phyloP scores from a whole-genome alignment of 306 rosid genomes.

The Echinosophora koreensis region DNA sequence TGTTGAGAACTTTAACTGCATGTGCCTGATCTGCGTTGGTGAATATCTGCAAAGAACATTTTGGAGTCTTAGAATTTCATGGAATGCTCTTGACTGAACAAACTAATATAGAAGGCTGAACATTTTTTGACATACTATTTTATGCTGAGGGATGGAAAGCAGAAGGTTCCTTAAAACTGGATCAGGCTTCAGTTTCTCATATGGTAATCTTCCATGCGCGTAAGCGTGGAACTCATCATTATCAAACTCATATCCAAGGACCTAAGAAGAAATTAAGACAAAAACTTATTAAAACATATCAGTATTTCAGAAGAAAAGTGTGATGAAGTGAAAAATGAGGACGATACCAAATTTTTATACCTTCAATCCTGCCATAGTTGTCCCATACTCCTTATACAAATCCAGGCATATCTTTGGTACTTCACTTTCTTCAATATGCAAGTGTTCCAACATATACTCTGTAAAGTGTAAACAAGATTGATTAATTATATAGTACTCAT shows the following conservation, averaged over 20 bases:
- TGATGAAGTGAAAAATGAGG: slow-evolving; percentile 3
- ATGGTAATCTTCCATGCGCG: slow-evolving; percentile 84
- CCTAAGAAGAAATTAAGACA: slow-evolving; percentile 53
- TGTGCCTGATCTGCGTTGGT: slow-evolving; percentile 84
- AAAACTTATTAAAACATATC: slow-evolving; percentile 24
- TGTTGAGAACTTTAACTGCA: slow-evolving; percentile 68
- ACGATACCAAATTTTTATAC: slow-evolving; percentile 46
- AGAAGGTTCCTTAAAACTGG: slow-evolving; percentile 80
- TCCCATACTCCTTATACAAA: slow-evolving; percentile 74
- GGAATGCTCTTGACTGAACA: slow-evolving; percentile 25
- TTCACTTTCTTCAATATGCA: slow-evolving; percentile 73
- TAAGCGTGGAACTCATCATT: slow-evolving; percentile 78
- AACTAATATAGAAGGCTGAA: background rate
- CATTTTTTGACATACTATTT: slow-evolving; percentile 65
- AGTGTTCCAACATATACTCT: slow-evolving; percentile 75
- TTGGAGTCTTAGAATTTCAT: slow-evolving; percentile 16
- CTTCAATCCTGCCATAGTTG: slow-evolving; percentile 94
- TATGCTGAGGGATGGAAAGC: slow-evolving; percentile 84
- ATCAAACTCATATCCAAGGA: slow-evolving; percentile 76
- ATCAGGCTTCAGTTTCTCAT: slow-evolving; percentile 73
- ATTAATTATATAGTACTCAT: slow-evolving; percentile 21
- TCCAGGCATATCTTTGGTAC: slow-evolving; percentile 83
- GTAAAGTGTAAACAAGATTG: slow-evolving; percentile 47
- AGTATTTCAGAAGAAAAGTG: slow-evolving; percentile 12
- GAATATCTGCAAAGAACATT: slow-evolving; percentile 66